These are phyloP conservation scores for Pseudocercospora fijiensis DNA, from an alignment of 2,329 filamentous ascomycete genomes.

Conservation along the genomic window DNA sequence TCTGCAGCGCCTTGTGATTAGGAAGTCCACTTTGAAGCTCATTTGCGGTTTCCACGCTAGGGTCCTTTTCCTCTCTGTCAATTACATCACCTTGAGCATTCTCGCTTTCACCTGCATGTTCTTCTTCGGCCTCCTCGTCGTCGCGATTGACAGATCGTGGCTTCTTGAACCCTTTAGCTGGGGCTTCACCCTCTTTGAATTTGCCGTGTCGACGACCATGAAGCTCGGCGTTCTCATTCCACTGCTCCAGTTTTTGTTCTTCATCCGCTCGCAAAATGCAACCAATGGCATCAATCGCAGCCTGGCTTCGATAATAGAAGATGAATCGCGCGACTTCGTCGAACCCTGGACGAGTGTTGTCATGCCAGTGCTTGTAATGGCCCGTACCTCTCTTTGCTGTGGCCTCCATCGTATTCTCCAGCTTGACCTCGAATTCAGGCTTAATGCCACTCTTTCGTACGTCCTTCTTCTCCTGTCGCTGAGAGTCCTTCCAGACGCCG, in stretches of 20 bases:
- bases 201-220: not conserved
- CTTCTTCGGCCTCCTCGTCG: not conserved
- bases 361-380: constrained; percentile 23
- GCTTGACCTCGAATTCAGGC: constrained; percentile 26
- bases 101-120: not conserved
- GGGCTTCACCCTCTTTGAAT: not conserved
- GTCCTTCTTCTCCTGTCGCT: not conserved
- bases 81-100: not conserved
- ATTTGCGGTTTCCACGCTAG: not conserved
- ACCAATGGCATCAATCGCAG: constrained; percentile 27
- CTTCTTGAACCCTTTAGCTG: not conserved
- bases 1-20: not conserved
- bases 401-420: constrained; percentile 18
- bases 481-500: constrained; percentile 23
- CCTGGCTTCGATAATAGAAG: constrained; percentile 43
- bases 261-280: constrained; percentile 18
- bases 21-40: not conserved
- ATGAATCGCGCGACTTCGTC: constrained; percentile 43
- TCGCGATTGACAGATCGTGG: not conserved
- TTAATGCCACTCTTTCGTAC: constrained; percentile 27
- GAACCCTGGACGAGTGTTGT: constrained; percentile 35
- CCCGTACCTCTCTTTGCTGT: constrained; percentile 19
- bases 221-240: not conserved
- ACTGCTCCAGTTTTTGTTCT: constrained; percentile 19
- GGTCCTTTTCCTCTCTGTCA: not conserved